Evolutionary conservation across 2,329 filamentous ascomycete species (phyloP).

Genomic region (Hirsutella thompsonii): DNA sequence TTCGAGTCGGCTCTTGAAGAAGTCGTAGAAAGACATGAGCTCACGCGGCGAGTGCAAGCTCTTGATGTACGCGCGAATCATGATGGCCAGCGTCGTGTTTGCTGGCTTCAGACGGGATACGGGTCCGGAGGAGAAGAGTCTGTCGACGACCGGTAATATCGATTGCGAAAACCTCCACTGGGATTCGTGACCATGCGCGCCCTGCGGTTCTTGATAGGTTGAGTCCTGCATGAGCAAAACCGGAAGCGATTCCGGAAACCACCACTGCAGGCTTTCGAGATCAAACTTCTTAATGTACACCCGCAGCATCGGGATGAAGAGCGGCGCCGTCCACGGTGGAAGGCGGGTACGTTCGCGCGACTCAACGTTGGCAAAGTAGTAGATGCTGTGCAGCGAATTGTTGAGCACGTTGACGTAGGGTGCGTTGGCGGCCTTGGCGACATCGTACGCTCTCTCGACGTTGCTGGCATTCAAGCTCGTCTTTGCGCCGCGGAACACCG

Average conservation of each 20-base stretch:
- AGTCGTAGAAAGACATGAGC: conserved; percentile 31
- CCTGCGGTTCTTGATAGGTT: background rate
- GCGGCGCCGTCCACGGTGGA: conserved; percentile 19
- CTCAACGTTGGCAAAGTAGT: conserved; percentile 29
- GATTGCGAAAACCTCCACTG: conserved; percentile 17
- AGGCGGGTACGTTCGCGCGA: conserved; percentile 13
- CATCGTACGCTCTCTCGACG: conserved; percentile 26
- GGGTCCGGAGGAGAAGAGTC: conserved; percentile 14
- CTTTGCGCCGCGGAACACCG: conserved; percentile 61
- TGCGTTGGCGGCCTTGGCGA: conserved; percentile 35
- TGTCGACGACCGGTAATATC: conserved; percentile 19
- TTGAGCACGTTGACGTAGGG: conserved; percentile 21
- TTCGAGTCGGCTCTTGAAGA: conserved; percentile 30
- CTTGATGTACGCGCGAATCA: conserved; percentile 33
- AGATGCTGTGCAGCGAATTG: conserved; percentile 34
- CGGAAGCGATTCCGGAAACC: conserved; percentile 22
- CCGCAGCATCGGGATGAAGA: conserved; percentile 34
- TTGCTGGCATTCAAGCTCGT: conserved; percentile 35
- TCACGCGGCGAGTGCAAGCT: conserved; percentile 24
- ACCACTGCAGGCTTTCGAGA: conserved; percentile 28
- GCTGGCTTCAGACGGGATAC: conserved; percentile 20
- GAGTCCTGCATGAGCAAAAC: conserved; percentile 9
- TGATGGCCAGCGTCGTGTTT: conserved; percentile 27
- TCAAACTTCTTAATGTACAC: conserved; percentile 36
- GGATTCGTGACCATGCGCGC: background rate